Evolutionary conservation across 345 rosid genomes (phyloP), one percentile per base, ranked within the genome.

Genomic region (Lumnitzera littorea): DNA sequence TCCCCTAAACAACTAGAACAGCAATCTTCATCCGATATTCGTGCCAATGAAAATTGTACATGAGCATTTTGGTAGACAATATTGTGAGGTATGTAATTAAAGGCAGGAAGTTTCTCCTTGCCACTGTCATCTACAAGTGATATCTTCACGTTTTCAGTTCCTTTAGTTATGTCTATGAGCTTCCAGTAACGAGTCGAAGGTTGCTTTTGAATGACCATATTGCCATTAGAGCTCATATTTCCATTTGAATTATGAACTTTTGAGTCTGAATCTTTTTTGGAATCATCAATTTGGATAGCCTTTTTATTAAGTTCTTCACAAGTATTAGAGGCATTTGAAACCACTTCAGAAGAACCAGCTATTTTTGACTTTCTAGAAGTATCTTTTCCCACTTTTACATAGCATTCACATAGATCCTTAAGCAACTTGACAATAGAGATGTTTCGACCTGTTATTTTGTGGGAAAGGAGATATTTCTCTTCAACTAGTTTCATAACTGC

Each of bases 21-120:
- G 62, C 89, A 88, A 61, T 84, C 86, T 51, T 81, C 86, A 48
- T 91, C 94, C 2, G 89, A 69, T 36, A 88, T 84, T 51, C 97
- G 76, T 58, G 94, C 89, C 55, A 86, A 63, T 29, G 94, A 86
- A 50, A 88, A 51, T 36, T 81, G 82, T 63, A 88, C 41, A 58
- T 73, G 79, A 62, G 96, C 96, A 58, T 63, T 69, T 65, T 88
- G 94, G 73, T 79, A 84, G 0, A 75, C 65, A n/a, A 77, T 72
- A 63, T 77, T 86, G 11, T 78, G 82, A 36, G 84, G 80, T 61
- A 88, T 82, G 79, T 91, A 91, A 31, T 67, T 82, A 60, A 91
- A 91, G 59, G 66, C 60, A 16, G 94, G 96, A 36, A 78, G 65
- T 23, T 51, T 55, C 63, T 76, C 85, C 3, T 25, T 66, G 17